phyloP scores from a whole-genome alignment of 352 stramenopile genomes.

The Phytophthora capsici region DNA sequence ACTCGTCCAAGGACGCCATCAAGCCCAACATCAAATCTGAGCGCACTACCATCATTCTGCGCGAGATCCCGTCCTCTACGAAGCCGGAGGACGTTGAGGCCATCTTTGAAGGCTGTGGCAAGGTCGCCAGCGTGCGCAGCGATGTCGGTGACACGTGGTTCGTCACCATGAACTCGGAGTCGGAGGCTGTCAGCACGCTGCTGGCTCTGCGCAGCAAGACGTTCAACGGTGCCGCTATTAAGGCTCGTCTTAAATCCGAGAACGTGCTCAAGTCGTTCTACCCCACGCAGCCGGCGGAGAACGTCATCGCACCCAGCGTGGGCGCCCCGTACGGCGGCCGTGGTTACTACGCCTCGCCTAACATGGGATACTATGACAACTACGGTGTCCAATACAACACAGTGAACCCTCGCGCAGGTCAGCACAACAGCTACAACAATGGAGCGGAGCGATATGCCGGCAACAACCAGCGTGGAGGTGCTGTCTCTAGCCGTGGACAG shows the following conservation, averaged over 20 bases:
- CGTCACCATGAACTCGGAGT: constrained; percentile 89
- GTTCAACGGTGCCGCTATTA: constrained; percentile 90
- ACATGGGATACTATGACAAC: constrained; percentile 79
- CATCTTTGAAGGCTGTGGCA: constrained; percentile 84
- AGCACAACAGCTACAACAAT: constrained; percentile 50
- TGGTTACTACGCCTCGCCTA: constrained; percentile 69
- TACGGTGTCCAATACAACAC: constrained; percentile 79
- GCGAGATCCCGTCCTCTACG: constrained; percentile 91
- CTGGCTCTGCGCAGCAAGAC: constrained; percentile 89
- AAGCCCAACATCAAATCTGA: constrained; percentile 94
- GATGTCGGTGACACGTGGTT: constrained; percentile 96
- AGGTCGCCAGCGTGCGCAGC: constrained; percentile 86
- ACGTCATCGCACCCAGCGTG: constrained; percentile 45
- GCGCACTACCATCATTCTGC: constrained; percentile 93
- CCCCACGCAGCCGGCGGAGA: constrained; percentile 73
- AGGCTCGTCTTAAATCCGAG: constrained; percentile 93
- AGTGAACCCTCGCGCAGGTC: constrained; percentile 37
- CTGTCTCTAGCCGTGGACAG: constrained; percentile 32
- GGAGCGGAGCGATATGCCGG: constrained; percentile 46
- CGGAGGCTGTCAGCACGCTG: constrained; percentile 86
- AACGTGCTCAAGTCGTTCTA: constrained; percentile 93
- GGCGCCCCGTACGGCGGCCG: constrained; percentile 56
- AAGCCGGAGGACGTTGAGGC: constrained; percentile 85
- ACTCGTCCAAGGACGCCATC: constrained; percentile 84
- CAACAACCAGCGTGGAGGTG: constrained; percentile 39